A percentile compares a stretch with the other conserved stretches of the same genome.
phyloP scores from a whole-genome alignment of 2,329 filamentous ascomycete genomes.

The Sordariomycetes sp. region DNA sequence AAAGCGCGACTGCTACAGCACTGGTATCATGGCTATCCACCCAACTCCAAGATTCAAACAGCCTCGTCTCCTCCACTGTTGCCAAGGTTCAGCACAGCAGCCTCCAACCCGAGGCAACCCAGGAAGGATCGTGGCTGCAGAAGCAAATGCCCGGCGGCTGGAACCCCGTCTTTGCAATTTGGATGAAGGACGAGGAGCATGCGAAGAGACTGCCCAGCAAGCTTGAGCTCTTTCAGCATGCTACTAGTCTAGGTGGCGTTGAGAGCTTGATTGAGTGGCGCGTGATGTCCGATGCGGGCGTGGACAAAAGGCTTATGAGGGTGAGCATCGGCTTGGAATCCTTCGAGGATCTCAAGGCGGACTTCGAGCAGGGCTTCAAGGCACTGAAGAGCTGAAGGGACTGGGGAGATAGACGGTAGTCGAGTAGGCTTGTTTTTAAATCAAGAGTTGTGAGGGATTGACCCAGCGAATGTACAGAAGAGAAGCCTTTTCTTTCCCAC shows the following conservation, averaged over 20 bases:
- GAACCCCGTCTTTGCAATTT: slow-evolving; percentile 78
- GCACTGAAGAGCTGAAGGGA: slow-evolving; percentile 26
- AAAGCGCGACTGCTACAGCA: slow-evolving; percentile 59
- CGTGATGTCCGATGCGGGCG: slow-evolving; percentile 68
- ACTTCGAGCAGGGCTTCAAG: slow-evolving; percentile 60
- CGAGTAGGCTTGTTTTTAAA: no score
- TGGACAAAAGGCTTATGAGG: slow-evolving; percentile 66
- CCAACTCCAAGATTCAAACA: slow-evolving; percentile 30
- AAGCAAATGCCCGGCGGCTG: slow-evolving; percentile 89
- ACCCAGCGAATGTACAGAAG: no score
- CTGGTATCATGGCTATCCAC: slow-evolving; percentile 65
- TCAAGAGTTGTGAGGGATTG: no score
- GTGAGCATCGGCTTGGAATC: slow-evolving; percentile 83
- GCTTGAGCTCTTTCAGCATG: slow-evolving; percentile 81
- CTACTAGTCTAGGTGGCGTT: slow-evolving; percentile 86
- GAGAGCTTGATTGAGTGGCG: slow-evolving; percentile 97
- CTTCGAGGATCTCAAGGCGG: slow-evolving; percentile 72
- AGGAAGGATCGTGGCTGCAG: slow-evolving; percentile 60
- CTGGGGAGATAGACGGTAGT: not conserved
- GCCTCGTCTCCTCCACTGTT: slow-evolving; percentile 43
- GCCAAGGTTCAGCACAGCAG: slow-evolving; percentile 65
- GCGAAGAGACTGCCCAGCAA: slow-evolving; percentile 69
- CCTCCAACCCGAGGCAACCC: slow-evolving; percentile 55
- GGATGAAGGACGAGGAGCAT: slow-evolving; percentile 47
- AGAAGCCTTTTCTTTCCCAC: no score